phyloP scores from a whole-genome alignment of 2,329 filamentous ascomycete genomes.

The Apiospora rasikravindrae region DNA sequence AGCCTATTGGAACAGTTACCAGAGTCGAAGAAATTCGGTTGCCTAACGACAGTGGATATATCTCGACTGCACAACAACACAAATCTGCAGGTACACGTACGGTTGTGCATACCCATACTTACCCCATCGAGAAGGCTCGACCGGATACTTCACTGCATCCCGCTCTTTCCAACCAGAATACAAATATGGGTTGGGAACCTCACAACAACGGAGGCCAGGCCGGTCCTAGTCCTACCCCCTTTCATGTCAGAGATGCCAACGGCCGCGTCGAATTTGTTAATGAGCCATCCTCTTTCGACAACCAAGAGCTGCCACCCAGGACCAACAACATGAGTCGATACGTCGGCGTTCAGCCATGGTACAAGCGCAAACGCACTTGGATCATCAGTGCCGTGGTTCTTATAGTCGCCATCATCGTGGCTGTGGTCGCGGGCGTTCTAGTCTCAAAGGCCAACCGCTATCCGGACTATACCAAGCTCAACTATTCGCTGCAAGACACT shows the following conservation, averaged over 20 bases:
- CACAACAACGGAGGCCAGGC: slow-evolving; percentile 18
- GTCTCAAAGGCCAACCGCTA: slow-evolving; percentile 49
- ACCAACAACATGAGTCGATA: slow-evolving; percentile 32
- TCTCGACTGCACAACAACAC: slow-evolving; percentile 17
- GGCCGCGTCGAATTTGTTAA: slow-evolving; percentile 20
- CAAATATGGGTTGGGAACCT: slow-evolving; percentile 24
- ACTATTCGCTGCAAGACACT: slow-evolving; percentile 54
- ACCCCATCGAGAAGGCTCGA: slow-evolving; percentile 17
- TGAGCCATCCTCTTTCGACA: slow-evolving; percentile 21
- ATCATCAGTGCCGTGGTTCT: slow-evolving; percentile 45
- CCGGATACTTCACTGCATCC: not conserved
- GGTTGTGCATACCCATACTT: slow-evolving; percentile 15
- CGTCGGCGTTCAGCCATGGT: slow-evolving; percentile 39
- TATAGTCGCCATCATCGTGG: slow-evolving; percentile 50
- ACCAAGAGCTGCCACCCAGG: slow-evolving; percentile 23
- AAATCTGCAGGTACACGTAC: not conserved
- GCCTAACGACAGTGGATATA: slow-evolving; percentile 17
- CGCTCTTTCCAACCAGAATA: not conserved
- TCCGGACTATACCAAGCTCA: slow-evolving; percentile 53
- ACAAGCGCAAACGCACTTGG: slow-evolving; percentile 61
- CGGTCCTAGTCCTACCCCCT: slow-evolving; percentile 20
- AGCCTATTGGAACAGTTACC: slow-evolving; percentile 14
- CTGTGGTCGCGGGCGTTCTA: slow-evolving; percentile 53
- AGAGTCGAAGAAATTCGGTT: slow-evolving; percentile 21
- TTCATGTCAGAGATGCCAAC: slow-evolving; percentile 23